These are phyloP conservation scores for Phytophthora hibernalis DNA, from an alignment of 352 stramenopile genomes.

Conservation along the genomic window DNA sequence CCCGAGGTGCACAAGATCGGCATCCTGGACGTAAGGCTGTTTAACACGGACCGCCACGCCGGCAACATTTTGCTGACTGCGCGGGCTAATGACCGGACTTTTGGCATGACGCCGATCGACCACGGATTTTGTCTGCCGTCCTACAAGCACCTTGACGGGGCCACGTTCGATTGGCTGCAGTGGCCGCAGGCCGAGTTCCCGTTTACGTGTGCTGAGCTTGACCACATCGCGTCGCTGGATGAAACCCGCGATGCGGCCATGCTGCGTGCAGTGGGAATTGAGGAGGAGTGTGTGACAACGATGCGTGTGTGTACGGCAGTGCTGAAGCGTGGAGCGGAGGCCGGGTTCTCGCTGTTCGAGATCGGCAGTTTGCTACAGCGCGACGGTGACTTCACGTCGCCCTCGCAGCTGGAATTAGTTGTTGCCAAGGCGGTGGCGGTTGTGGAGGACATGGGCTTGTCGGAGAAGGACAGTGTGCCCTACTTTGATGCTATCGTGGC, in stretches of 20 bases:
- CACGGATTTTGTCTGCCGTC: conserved; percentile 90
- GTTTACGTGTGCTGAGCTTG: conserved; percentile 78
- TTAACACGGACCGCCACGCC: conserved; percentile 90
- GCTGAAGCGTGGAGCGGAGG: conserved; percentile 77
- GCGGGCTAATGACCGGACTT: conserved; percentile 65
- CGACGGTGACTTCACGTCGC: conserved; percentile 78
- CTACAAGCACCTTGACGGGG: conserved; percentile 81
- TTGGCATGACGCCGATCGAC: conserved; percentile 88
- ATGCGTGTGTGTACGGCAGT: conserved; percentile 84
- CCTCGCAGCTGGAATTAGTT: conserved; percentile 81
- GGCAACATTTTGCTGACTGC: conserved; percentile 85
- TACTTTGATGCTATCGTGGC: conserved; percentile 71
- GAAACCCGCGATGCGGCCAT: conserved; percentile 59
- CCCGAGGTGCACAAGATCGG: conserved; percentile 91
- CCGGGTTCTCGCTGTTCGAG: conserved; percentile 87
- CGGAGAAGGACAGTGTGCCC: conserved; percentile 36
- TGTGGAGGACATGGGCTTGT: conserved; percentile 46
- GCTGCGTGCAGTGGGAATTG: conserved; percentile 73
- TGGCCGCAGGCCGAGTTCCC: conserved; percentile 91
- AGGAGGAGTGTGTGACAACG: conserved; percentile 84
- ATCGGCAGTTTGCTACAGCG: conserved; percentile 84
- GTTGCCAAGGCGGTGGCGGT: conserved; percentile 50
- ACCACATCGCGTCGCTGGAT: conserved; percentile 81
- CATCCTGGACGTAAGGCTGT: conserved; percentile 88
- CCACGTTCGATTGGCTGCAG: conserved; percentile 89